Evolutionary conservation across 441 rosid genomes (phyloP).

Genomic region (Erysimum cheiri): DNA sequence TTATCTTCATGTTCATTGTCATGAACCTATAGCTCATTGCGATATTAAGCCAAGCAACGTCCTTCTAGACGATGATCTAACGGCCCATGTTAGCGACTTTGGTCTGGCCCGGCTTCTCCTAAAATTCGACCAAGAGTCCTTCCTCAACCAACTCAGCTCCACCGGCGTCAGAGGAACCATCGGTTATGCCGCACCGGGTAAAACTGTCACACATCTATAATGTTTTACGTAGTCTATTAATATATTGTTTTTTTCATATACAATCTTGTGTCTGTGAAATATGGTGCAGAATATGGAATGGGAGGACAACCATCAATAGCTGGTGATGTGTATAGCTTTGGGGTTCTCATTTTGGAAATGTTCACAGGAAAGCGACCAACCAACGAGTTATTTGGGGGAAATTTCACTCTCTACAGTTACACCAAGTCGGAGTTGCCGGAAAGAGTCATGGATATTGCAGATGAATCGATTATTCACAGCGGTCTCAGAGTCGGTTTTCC

Average conservation of each 20-base stretch:
- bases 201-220: background rate
- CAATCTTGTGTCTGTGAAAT: background rate
- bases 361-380: slow-evolving; percentile 18
- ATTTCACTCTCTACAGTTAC: background rate
- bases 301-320: slow-evolving; percentile 16
- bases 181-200: slow-evolving; percentile 39
- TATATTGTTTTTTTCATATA: background rate
- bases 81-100: slow-evolving; percentile 34
- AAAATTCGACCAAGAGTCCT: background rate
- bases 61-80: slow-evolving; percentile 27
- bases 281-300: slow-evolving; percentile 21
- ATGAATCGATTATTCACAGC: background rate
- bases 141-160: background rate
- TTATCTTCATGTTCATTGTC: slow-evolving; percentile 30
- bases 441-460: slow-evolving; percentile 1
- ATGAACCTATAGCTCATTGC: slow-evolving; percentile 27
- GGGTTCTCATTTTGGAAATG: background rate
- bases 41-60: slow-evolving; percentile 39
- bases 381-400: background rate
- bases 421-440: slow-evolving; percentile 5
- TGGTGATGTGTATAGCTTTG: slow-evolving; percentile 8
- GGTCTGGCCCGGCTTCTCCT: slow-evolving; percentile 29
- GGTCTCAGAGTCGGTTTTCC: background rate
- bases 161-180: background rate
- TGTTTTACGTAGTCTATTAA: background rate